phyloP scores from a whole-genome alignment of 2,329 filamentous ascomycete genomes.

The Talaromyces marneffei region DNA sequence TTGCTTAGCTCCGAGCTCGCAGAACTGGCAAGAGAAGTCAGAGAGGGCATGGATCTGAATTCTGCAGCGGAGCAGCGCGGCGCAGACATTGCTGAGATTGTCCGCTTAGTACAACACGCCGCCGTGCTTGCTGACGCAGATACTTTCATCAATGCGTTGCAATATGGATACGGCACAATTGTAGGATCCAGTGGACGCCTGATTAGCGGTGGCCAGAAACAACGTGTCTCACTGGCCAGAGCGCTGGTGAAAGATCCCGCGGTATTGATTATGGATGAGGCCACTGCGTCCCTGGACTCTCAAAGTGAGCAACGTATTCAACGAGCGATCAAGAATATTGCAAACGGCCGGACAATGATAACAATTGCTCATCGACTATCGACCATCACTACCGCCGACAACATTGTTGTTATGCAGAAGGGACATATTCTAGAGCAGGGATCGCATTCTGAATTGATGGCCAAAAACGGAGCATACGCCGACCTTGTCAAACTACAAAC shows the following conservation, averaged over 20 bases:
- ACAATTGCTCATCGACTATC: conserved; percentile 92
- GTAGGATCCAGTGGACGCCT: conserved; percentile 90
- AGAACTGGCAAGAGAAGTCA: conserved; percentile 22
- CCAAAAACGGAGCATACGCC: conserved; percentile 63
- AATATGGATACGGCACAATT: conserved; percentile 84
- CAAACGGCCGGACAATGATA: conserved; percentile 83
- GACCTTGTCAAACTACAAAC: conserved; percentile 47
- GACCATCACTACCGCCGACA: conserved; percentile 88
- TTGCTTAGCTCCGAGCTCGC: conserved; percentile 24
- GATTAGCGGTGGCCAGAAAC: conserved; percentile 90
- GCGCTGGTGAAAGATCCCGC: conserved; percentile 88
- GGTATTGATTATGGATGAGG: conserved; percentile 88
- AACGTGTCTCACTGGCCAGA: conserved; percentile 88
- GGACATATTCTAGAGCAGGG: conserved; percentile 87
- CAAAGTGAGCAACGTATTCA: conserved; percentile 93
- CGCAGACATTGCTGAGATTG: conserved; percentile 24
- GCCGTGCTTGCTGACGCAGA: conserved; percentile 25
- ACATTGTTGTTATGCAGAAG: conserved; percentile 86
- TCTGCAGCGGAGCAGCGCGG: conserved; percentile 21
- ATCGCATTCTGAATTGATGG: conserved; percentile 72
- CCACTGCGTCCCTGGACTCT: conserved; percentile 90
- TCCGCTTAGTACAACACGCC: conserved; percentile 25
- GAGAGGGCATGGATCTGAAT: conserved; percentile 21
- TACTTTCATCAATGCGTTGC: conserved; percentile 44
- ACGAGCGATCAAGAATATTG: conserved; percentile 77